Evolutionary conservation across 2,329 filamentous ascomycete genomes (phyloP).

Genomic region (Cadophora malorum): DNA sequence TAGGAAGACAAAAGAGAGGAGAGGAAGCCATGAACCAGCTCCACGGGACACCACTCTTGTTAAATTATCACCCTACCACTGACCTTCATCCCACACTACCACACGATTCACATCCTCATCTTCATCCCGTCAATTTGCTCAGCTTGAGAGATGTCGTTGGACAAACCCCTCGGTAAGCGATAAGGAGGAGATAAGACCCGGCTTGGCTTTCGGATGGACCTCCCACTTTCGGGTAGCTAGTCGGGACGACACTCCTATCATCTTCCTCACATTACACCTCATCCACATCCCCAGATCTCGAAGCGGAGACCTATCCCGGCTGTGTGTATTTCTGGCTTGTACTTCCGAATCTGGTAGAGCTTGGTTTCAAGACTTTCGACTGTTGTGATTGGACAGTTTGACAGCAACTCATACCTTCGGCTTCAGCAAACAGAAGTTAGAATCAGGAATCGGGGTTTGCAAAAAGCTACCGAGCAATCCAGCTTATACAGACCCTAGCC

Average conservation of each 20-base stretch:
- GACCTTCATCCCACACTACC: background rate
- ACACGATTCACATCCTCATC: background rate
- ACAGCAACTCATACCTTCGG: background rate
- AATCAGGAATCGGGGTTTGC: background rate
- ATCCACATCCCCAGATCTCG: background rate
- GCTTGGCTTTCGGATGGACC: background rate
- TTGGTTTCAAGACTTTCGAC: background rate
- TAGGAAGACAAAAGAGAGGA: background rate
- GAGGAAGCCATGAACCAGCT: background rate
- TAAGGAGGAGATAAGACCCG: slow-evolving; percentile 9
- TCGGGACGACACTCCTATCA: slow-evolving; percentile 13
- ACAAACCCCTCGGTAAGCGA: slow-evolving; percentile 6
- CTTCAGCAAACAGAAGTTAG: background rate
- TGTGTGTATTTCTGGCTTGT: slow-evolving; percentile 4
- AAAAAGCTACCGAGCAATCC: background rate
- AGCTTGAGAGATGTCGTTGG: slow-evolving; percentile 2
- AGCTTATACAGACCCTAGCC: background rate
- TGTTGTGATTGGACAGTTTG: background rate
- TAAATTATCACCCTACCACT: background rate
- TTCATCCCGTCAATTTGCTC: background rate
- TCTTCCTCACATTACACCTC: slow-evolving; percentile 7
- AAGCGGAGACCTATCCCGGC: slow-evolving; percentile 9
- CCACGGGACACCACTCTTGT: background rate
- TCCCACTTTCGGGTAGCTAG: slow-evolving; percentile 11
- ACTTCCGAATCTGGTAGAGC: background rate